Base-by-base conservation (phyloP, 352 stramenopile genomes). In the Phytophthora syringae region DNA sequence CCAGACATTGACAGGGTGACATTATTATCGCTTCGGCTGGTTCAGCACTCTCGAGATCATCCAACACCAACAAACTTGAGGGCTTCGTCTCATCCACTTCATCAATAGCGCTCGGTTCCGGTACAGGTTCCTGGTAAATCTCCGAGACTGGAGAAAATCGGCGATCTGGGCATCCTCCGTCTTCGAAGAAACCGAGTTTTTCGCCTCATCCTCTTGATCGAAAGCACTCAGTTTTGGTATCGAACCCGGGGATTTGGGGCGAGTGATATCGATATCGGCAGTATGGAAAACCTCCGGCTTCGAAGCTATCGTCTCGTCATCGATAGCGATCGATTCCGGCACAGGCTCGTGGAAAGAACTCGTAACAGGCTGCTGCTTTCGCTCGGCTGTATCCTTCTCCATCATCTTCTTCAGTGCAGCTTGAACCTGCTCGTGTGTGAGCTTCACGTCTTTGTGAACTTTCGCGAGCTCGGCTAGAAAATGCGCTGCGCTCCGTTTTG, bases 391-490 rank as follows among this genome's bases (percentile, higher is more conserved):
- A 30, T 40, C 59, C 21, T 42, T 51, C 13, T 63, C 44, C 1
- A 39, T 34, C 16, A 70, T 27, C 27, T 27, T 25, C 20, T 12
- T n/a, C 5, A 70, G 30, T 4, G 40, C 47, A 15, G 47, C 50
- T 47, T 60, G 43, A 12, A 72, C 52, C 39, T 72, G 36, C 18
- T 60, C 37, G 44, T 60, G 43, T 11, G 44, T 62, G 28, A 65
- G 39, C 44, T 59, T 59, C 5, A 67, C 37, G 9, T 68, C 51
- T 11, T 30, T 37, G 40, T 67, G 64, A 27, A 57, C 32, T 18
- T 49, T 21, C 13, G 56, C 37, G 15, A 79, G 49, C 18, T 73
- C 66, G 18, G 21, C 28, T 12, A 76, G 37, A 1, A 79, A 32
- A 0, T 39, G 22, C 2, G 11, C 34, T 7, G 48, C 55, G 36